Percentiles rank a stretch among this genome's conserved stretches.
phyloP scores from a whole-genome alignment of 352 stramenopile species.

The Globisporangium echinulatum region DNA sequence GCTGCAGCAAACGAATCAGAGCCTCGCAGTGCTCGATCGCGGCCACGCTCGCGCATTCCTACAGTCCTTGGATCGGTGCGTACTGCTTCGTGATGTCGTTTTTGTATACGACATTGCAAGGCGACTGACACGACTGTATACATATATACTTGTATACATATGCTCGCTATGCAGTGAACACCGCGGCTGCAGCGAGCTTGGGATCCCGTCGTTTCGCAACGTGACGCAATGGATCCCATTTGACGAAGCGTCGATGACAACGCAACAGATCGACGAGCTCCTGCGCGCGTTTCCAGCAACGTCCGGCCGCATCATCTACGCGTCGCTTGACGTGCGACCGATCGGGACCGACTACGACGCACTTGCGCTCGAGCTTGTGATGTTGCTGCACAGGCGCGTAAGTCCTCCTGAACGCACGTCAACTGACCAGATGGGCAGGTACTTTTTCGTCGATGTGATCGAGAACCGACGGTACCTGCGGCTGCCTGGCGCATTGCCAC shows the following conservation, averaged over 20 bases:
- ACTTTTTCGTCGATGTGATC: slow-evolving; percentile 17
- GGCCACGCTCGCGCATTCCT: slow-evolving; percentile 37
- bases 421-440: slow-evolving; percentile 35
- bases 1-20: slow-evolving; percentile 45
- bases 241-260: slow-evolving; percentile 14
- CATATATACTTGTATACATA: background rate
- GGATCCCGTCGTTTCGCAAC: slow-evolving; percentile 28
- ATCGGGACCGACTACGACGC: background rate
- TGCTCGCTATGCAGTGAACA: slow-evolving; percentile 33
- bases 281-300: slow-evolving; percentile 31
- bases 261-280: slow-evolving; percentile 22
- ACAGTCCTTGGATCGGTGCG: slow-evolving; percentile 32
- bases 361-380: slow-evolving; percentile 24
- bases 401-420: background rate
- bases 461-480: slow-evolving; percentile 9
- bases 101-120: background rate
- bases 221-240: slow-evolving; percentile 43
- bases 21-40: slow-evolving; percentile 50
- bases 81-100: background rate
- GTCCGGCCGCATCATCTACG: slow-evolving; percentile 36
- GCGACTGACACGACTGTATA: too few relatives aligned
- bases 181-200: slow-evolving; percentile 28
- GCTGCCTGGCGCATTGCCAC: slow-evolving; percentile 44
- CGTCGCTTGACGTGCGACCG: slow-evolving; percentile 41
- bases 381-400: slow-evolving; percentile 21